Base-by-base conservation (phyloP, 495 filamentous ascomycete genomes). In the Collariella sp. region DNA sequence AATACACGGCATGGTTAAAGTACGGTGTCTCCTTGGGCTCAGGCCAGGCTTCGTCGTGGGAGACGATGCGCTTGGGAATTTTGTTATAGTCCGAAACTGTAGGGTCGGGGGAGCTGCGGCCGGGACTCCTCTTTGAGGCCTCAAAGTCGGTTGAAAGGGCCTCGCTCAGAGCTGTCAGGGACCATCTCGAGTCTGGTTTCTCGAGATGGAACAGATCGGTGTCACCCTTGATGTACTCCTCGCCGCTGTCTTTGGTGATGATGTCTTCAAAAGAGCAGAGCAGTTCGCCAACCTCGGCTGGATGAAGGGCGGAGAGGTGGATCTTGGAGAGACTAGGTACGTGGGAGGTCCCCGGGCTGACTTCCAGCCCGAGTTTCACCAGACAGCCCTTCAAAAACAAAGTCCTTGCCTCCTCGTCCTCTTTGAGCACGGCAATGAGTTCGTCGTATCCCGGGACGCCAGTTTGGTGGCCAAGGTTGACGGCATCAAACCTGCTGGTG, bases 1-100 rank as follows among this genome's bases (percentile, higher is more conserved):
- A 96, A 66, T 81, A 98, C 4, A 83, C 76, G 54, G 83, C 67
- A 62, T 97, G 89, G 59, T 93, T 88, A 72, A 97, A 96, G 61
- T 83, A 86, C 0, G 93, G 91, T 0, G 90, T 96, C 39, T 86
- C 79, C 64, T 86, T 86, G 13, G 76, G 76, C 26, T 82, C 74
- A 7, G 91, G 91, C 50, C 82, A 76, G n/a, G 77, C 77, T 7
- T 74, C 72, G 43, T 87, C 81, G 54, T 96, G 83, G 1, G 85
- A 72, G 22, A 90, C 75, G 18, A 91, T 69, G 23, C 74, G 79
- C 63, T 97, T 96, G 39, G 81, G 71, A 40, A 95, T 72, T 16
- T 79, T 71, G 61, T 80, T 80, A 73, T 91, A 90, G 57, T 95
- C 86, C 56, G 88, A 63, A 4, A n/a, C 19, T 26, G 87, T 83